These are phyloP conservation scores for Penicillium cosmopolitanum DNA, from an alignment of 495 filamentous ascomycete genomes.

Conservation along the genomic window DNA sequence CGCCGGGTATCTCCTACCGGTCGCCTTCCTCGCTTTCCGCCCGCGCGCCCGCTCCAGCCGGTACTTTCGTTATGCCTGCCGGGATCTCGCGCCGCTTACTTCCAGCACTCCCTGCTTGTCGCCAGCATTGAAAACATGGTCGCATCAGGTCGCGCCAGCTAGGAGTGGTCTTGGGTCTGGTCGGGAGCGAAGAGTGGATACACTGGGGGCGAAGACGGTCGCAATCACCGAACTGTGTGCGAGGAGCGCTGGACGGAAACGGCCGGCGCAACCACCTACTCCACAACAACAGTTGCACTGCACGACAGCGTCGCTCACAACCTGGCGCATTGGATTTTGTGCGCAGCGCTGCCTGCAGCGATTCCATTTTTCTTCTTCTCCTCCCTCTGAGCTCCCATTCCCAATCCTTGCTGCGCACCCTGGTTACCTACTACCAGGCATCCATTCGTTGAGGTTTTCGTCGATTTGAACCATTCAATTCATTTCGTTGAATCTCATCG, in stretches of 20 bases:
- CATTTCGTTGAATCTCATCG: not conserved
- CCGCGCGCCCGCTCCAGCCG: not conserved
- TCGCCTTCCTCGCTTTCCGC: not conserved
- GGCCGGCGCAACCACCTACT: slow-evolving; percentile 24
- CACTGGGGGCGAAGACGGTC: slow-evolving; percentile 22
- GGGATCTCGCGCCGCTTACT: slow-evolving; percentile 3
- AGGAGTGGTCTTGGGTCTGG: not conserved
- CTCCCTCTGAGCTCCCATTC: not conserved
- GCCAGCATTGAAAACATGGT: slow-evolving; percentile 3
- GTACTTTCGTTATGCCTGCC: not conserved
- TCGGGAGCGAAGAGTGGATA: slow-evolving; percentile 1
- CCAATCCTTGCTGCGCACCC: not conserved
- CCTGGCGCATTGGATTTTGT: not conserved
- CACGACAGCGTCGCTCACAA: not conserved
- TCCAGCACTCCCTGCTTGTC: slow-evolving; percentile 1
- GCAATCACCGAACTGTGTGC: slow-evolving; percentile 19
- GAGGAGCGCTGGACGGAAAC: slow-evolving; percentile 30
- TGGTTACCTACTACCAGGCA: not conserved
- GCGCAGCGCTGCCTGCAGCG: not conserved
- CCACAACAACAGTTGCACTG: not conserved
- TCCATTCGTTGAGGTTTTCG: not conserved
- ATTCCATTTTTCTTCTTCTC: not conserved
- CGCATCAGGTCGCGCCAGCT: slow-evolving; percentile 6
- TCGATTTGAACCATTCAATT: not conserved
- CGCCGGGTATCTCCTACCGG: not conserved